Base-by-base conservation (phyloP, 306 rosid genomes). In the Sicyos baderoa region DNA sequence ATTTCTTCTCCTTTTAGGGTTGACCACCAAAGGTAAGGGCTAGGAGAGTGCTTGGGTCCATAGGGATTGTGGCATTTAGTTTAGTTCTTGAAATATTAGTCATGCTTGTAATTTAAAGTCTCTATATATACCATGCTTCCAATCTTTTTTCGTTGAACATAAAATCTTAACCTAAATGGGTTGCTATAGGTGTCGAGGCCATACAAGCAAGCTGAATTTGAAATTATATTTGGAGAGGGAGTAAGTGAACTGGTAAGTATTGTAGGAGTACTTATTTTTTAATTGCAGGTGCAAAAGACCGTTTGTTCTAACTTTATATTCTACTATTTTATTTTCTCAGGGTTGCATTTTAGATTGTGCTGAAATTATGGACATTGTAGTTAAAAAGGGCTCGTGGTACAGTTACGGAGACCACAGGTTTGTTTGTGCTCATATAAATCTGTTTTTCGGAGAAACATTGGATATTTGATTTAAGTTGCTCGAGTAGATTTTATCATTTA, bases 311-410 rank as follows among this genome's bases (percentile, higher is more conserved):
- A 81, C 74, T 44, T 63, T 4, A 37, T 18, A 18, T 18, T 19
- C 40, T 22, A 37, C n/a, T 40, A 70, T 75, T 72, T 68, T 76
- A 67, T 76, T 3, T 0, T n/a, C 54, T 74, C 94, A 93, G 98
- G 98, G 97, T 37, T 93, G 98, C 82, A 73, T 93, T 77, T 84
- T 93, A 80, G 98, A 93, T 84, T 93, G 97, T 81, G 98, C 96
- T 59, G 98, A 93, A 84, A 76, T 80, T 44, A 78, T 88, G 91
- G 96, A 89, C 55, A 76, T 93, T 61, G 81, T 93, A 76, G 75
- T 79, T 64, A 93, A 82, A 79, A 93, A 89, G 83, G 98, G 97
- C 23, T 86, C 98, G 76, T 93, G 98, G 98, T 93, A 93, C 76
- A 89, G 97, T 81, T 93, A 83, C 52, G 94, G 89, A 62, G 96